These are phyloP conservation scores for Oenanthe javanica DNA, from an alignment of 140 eudicot species.

Conservation along the genomic window DNA sequence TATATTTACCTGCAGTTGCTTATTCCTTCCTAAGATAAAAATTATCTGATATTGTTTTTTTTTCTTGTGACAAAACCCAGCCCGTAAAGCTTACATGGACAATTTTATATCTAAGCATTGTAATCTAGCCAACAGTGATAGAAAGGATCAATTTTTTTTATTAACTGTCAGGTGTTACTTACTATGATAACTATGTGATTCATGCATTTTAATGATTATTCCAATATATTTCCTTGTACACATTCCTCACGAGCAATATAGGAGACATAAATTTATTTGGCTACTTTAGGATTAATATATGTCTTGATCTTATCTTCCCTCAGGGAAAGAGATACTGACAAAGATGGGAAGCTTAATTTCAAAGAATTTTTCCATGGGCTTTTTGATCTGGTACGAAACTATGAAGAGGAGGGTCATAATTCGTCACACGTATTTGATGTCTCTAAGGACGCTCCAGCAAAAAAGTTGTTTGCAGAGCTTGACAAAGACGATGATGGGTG, in stretches of 20 bases:
- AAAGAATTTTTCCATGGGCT: slow-evolving; percentile 92
- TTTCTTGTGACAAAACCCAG: neutral
- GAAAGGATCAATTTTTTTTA: neutral
- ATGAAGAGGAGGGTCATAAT: slow-evolving; percentile 66
- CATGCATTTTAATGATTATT: neutral
- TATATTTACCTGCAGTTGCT: neutral
- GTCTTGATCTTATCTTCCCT: neutral
- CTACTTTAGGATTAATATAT: neutral
- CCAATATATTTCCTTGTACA: neutral
- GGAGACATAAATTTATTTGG: neutral
- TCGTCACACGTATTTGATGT: slow-evolving; percentile 46
- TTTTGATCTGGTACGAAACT: slow-evolving; percentile 78
- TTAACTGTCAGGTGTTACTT: neutral
- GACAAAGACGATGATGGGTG: slow-evolving; percentile 96
- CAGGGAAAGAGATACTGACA: slow-evolving; percentile 97
- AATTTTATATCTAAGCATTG: neutral
- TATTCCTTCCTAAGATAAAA: neutral
- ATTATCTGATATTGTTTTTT: neutral
- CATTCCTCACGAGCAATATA: neutral
- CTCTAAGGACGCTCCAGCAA: slow-evolving; percentile 66
- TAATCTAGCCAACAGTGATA: neutral
- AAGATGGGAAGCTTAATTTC: slow-evolving; percentile 82
- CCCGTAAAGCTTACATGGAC: neutral
- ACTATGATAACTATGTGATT: neutral
- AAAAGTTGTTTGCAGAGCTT: slow-evolving; percentile 69